Percentiles rank a stretch among this genome's conserved stretches.
Conservation (phyloP, 441 rosid genomes). For the Caryocar brasiliense region DNA sequence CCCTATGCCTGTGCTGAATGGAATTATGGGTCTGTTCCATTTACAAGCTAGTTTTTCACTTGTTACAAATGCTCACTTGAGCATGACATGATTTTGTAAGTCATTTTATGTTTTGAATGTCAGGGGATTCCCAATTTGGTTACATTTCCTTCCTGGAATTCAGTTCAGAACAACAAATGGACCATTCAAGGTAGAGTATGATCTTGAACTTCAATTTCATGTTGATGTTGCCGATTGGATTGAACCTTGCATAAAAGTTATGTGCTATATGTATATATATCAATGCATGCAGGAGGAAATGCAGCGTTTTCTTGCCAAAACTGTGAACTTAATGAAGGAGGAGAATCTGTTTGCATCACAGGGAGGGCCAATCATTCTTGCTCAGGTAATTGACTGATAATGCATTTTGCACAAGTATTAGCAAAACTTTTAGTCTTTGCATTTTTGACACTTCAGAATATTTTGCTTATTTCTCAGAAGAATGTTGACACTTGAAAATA, state of each 20-base stretch:
- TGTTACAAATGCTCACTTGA: no score
- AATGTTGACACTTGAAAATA: no score
- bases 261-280: background rate
- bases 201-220: background rate
- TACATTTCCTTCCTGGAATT: slow-evolving; percentile 65
- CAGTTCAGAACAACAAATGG: slow-evolving; percentile 51
- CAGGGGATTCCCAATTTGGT: slow-evolving; percentile 72
- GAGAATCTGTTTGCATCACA: slow-evolving; percentile 58
- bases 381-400: slow-evolving; percentile 37
- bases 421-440: no score
- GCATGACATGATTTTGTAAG: background rate
- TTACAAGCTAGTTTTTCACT: background rate
- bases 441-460: background rate
- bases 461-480: no score
- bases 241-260: background rate
- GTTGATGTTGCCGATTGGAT: background rate
- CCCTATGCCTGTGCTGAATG: slow-evolving; percentile 75
- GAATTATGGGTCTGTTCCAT: slow-evolving; percentile 48
- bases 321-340: slow-evolving; percentile 45
- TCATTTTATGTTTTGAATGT: background rate
- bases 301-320: slow-evolving; percentile 42
- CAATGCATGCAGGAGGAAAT: slow-evolving; percentile 42
- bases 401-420: no score
- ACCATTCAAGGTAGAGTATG: slow-evolving; percentile 34
- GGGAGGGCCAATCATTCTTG: slow-evolving; percentile 66